These are phyloP conservation scores for Amphicarpaea edgeworthii DNA, from an alignment of 306 rosid genomes.

Conservation along the genomic window DNA sequence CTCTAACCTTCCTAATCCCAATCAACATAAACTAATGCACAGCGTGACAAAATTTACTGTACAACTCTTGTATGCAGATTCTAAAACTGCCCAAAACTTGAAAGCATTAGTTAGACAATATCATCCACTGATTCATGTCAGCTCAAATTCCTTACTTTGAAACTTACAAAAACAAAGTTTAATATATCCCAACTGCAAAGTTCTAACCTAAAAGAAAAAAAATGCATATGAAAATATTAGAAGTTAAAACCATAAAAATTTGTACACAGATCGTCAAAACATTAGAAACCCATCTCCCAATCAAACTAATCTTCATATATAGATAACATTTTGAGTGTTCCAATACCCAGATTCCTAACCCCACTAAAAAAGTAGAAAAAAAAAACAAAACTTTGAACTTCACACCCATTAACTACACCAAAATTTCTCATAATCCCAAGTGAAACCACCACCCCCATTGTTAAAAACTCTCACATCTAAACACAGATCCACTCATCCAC, in stretches of 20 bases:
- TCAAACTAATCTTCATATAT: conserved; percentile 36
- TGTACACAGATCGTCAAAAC: conserved; percentile 41
- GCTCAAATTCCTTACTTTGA: conserved; percentile 38
- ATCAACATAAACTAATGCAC: conserved; percentile 14
- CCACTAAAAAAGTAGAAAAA: not conserved
- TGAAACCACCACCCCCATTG: conserved; percentile 47
- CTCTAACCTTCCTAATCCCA: conserved; percentile 24
- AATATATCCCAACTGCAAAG: not conserved
- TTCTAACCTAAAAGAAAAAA: conserved; percentile 10
- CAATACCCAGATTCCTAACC: conserved; percentile 37
- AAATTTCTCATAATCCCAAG: conserved; percentile 45
- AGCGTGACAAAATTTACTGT: conserved; percentile 15
- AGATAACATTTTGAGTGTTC: conserved; percentile 10
- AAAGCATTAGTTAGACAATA: not conserved
- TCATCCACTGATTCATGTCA: conserved; percentile 42
- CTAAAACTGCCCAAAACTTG: conserved; percentile 29
- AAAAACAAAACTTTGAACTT: conserved; percentile 43
- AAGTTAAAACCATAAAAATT: conserved; percentile 36
- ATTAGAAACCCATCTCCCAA: conserved; percentile 41
- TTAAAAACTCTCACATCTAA: conserved; percentile 40
- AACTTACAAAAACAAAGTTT: conserved; percentile 3
- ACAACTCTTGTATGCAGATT: not conserved
- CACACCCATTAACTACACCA: conserved; percentile 31
- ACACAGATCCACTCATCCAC: conserved; percentile 92
- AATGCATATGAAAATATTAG: conserved; percentile 15